phyloP scores from a whole-genome alignment of 495 filamentous ascomycete genomes.

The Penicillium egyptiacum region DNA sequence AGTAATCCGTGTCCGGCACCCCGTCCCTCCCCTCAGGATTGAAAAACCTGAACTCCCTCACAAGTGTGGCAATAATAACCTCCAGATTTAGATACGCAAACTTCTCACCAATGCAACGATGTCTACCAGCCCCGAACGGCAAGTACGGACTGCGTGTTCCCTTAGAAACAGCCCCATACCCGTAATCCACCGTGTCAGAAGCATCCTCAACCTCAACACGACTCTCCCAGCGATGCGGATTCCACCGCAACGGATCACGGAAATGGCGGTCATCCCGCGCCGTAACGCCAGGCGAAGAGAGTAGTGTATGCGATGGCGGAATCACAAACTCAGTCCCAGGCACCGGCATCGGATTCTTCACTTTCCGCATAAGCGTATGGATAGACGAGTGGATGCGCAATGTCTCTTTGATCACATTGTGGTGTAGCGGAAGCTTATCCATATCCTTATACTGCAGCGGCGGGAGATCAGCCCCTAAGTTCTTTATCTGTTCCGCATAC shows the following conservation, averaged over 20 bases:
- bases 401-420: conserved; percentile 75
- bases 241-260: conserved; percentile 75
- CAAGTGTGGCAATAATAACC: conserved; percentile 77
- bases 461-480: conserved; percentile 61
- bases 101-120: conserved; percentile 95
- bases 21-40: conserved; percentile 67
- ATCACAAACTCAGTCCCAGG: conserved; percentile 77
- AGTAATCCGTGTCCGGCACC: conserved; percentile 83
- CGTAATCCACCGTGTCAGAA: conserved; percentile 78
- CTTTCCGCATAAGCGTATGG: conserved; percentile 81
- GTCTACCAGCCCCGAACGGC: conserved; percentile 90
- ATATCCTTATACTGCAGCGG: conserved; percentile 67
- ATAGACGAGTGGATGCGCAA: conserved; percentile 79
- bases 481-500: conserved; percentile 68
- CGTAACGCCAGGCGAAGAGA: conserved; percentile 79
- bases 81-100: conserved; percentile 92
- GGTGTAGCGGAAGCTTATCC: conserved; percentile 65
- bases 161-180: conserved; percentile 89
- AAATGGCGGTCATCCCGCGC: conserved; percentile 71
- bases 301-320: conserved; percentile 70
- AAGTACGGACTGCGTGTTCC: conserved; percentile 85
- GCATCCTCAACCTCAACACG: conserved; percentile 56
- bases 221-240: conserved; percentile 83
- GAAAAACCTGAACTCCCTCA: conserved; percentile 71
- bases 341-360: conserved; percentile 75